These are phyloP conservation scores for Pseudohalonectria lignicola DNA, from an alignment of 2,329 filamentous ascomycete genomes.

Conservation along the genomic window DNA sequence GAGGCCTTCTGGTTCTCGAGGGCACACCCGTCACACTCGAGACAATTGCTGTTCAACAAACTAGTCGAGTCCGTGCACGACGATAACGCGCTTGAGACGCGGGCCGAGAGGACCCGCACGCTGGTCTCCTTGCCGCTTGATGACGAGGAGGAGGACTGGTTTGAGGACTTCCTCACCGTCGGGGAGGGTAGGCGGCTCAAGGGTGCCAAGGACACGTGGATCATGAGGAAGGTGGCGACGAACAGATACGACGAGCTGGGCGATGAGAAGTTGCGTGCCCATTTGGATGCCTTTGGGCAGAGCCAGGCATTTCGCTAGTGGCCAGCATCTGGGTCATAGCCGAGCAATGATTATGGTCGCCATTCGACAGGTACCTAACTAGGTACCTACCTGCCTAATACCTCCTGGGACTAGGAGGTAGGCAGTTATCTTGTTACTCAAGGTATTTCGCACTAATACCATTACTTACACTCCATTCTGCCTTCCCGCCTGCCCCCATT, in stretches of 20 bases:
- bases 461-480: too few relatives aligned
- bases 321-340: too few relatives aligned
- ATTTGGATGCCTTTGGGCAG: not conserved
- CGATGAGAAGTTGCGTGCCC: constrained; percentile 19
- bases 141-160: constrained; percentile 59
- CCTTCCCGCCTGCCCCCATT: too few relatives aligned
- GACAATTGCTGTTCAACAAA: constrained; percentile 54
- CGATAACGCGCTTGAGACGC: constrained; percentile 9
- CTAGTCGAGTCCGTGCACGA: constrained; percentile 48
- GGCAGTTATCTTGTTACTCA: too few relatives aligned
- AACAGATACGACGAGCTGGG: constrained; percentile 43
- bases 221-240: constrained; percentile 62
- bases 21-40: constrained; percentile 48
- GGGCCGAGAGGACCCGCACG: constrained; percentile 4
- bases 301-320: too few relatives aligned
- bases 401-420: too few relatives aligned
- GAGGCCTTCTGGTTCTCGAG: constrained; percentile 68
- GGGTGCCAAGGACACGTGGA: constrained; percentile 59
- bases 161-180: constrained; percentile 54
- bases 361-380: too few relatives aligned
- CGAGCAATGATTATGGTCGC: too few relatives aligned
- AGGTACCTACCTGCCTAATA: too few relatives aligned
- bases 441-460: too few relatives aligned
- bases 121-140: constrained; percentile 65
- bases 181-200: constrained; percentile 55